phyloP scores from a whole-genome alignment of 495 filamentous ascomycete species.

The Penicillium paxilli region DNA sequence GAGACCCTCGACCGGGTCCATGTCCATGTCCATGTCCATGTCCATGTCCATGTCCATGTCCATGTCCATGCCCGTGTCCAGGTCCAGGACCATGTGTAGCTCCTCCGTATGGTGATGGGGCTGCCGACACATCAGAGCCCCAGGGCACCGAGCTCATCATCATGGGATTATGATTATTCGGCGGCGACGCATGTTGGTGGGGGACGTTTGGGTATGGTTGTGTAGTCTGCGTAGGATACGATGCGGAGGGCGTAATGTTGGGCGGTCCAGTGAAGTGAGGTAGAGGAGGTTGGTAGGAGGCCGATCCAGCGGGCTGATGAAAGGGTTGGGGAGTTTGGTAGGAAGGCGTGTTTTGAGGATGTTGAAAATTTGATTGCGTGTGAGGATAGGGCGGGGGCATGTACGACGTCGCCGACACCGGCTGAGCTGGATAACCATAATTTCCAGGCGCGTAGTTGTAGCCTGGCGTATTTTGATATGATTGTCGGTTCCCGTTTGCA shows the following conservation, averaged over 20 bases:
- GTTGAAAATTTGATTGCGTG: constrained; percentile 27
- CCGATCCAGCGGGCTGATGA: constrained; percentile 27
- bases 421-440: constrained; percentile 35
- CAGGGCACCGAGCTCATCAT: constrained; percentile 60
- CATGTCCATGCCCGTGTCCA: constrained; percentile 20
- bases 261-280: constrained; percentile 28
- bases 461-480: constrained; percentile 20
- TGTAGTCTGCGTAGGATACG: constrained; percentile 24
- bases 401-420: constrained; percentile 23
- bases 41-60: constrained; percentile 19
- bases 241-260: constrained; percentile 19
- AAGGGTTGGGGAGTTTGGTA: constrained; percentile 26
- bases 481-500: constrained; percentile 19
- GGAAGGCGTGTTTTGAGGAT: constrained; percentile 20
- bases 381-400: constrained; percentile 31
- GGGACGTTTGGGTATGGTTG: constrained; percentile 25
- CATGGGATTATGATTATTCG: constrained; percentile 46
- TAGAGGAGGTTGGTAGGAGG: constrained; percentile 29
- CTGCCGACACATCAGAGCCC: constrained; percentile 49
- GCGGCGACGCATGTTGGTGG: constrained; percentile 22
- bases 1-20: constrained; percentile 34
- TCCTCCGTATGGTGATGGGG: constrained; percentile 19
- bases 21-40: constrained; percentile 23
- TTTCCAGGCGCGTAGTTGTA: constrained; percentile 33
- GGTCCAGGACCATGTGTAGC: constrained; percentile 20